Conservation (phyloP, 2,329 filamentous ascomycete genomes). For the Pseudogymnoascus sp. region DNA sequence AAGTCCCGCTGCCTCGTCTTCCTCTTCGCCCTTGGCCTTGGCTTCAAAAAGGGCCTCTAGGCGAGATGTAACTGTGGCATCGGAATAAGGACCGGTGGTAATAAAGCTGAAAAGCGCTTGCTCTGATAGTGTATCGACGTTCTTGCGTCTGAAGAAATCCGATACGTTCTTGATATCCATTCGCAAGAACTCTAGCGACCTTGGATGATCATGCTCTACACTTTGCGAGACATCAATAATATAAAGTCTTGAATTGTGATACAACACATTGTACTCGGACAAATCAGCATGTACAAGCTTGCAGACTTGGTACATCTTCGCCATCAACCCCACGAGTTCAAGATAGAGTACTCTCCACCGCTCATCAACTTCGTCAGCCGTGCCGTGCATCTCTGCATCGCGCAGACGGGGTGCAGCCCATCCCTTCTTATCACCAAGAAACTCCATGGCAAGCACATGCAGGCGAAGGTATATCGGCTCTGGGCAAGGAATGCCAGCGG, state of each 20-base stretch:
- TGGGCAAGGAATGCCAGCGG: conserved; percentile 79
- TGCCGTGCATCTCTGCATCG: conserved; percentile 64
- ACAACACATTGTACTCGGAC: conserved; percentile 96
- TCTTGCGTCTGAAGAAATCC: conserved; percentile 83
- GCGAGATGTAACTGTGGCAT: conserved; percentile 49
- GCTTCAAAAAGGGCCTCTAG: conserved; percentile 60
- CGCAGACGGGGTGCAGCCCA: conserved; percentile 81
- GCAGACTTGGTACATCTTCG: conserved; percentile 86
- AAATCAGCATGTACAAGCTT: conserved; percentile 89
- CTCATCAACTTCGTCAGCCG: conserved; percentile 50
- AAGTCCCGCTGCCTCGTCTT: conserved; percentile 50
- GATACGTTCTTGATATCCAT: conserved; percentile 98
- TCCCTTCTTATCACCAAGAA: conserved; percentile 79
- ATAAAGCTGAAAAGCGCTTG: conserved; percentile 79
- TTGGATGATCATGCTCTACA: conserved; percentile 92
- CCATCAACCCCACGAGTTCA: conserved; percentile 80
- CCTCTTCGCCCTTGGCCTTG: conserved; percentile 43
- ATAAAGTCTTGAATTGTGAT: conserved; percentile 72
- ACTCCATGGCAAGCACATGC: conserved; percentile 93
- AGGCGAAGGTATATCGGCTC: conserved; percentile 81
- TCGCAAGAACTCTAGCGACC: conserved; percentile 82
- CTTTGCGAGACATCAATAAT: conserved; percentile 97
- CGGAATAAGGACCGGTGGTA: conserved; percentile 52
- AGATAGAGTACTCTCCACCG: conserved; percentile 74
- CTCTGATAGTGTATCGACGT: conserved; percentile 72